phyloP scores from a whole-genome alignment of 75 land plant genomes.

The Isoetes taiwanensis region DNA sequence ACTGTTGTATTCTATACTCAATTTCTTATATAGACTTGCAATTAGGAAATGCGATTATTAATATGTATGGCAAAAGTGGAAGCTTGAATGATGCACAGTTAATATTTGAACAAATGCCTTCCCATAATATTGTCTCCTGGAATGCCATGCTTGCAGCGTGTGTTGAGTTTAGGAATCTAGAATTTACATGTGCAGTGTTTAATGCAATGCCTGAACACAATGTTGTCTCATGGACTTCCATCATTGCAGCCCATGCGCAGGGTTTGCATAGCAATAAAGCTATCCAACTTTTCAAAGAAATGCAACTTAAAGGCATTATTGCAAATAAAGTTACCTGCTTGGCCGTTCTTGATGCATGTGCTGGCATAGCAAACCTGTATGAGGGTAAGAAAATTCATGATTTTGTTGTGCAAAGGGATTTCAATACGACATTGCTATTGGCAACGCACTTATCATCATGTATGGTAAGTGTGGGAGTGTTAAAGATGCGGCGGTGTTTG shows the following conservation, averaged over 20 bases:
- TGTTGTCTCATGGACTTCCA: slow-evolving; percentile 10
- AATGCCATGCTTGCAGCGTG: slow-evolving; percentile 14
- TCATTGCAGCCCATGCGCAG: slow-evolving; percentile 12
- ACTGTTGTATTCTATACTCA: too few relatives aligned
- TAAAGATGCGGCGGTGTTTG: background rate
- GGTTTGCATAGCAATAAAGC: background rate
- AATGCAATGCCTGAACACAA: slow-evolving; percentile 2
- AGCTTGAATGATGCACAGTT: too few relatives aligned
- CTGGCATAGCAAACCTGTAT: too few relatives aligned
- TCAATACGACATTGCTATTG: too few relatives aligned
- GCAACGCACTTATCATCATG: too few relatives aligned
- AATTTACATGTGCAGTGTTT: slow-evolving; percentile 7
- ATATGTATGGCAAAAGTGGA: too few relatives aligned
- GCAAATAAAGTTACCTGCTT: slow-evolving; percentile 29
- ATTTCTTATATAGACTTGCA: too few relatives aligned
- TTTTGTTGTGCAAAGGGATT: too few relatives aligned
- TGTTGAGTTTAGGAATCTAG: slow-evolving; percentile 12
- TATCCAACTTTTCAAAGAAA: background rate
- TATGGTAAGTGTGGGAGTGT: background rate
- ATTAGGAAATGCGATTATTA: too few relatives aligned
- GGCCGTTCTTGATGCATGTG: too few relatives aligned
- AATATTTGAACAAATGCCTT: too few relatives aligned
- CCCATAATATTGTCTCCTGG: background rate
- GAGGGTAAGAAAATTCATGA: too few relatives aligned
- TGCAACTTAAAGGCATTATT: slow-evolving; percentile 6